Percentiles rank a stretch among this genome's conserved stretches.
phyloP scores from a whole-genome alignment of 2,329 filamentous ascomycete genomes.

The Clarireedia monteithiana region DNA sequence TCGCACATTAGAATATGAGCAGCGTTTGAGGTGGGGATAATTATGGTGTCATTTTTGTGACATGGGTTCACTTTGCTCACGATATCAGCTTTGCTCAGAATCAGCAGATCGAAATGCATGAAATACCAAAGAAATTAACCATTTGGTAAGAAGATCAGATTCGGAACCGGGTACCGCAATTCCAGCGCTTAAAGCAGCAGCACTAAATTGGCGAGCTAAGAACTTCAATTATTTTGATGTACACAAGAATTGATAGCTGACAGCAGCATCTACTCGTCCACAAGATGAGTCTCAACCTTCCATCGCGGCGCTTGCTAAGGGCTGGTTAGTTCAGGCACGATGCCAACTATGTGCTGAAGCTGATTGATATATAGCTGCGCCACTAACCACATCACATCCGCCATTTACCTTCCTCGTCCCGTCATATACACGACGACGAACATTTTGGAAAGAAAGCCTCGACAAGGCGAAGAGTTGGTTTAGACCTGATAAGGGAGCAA shows the following conservation, averaged over 20 bases:
- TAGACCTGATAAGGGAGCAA: constrained; percentile 10
- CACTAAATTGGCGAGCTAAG: constrained; percentile 7
- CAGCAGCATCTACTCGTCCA: constrained; percentile 10
- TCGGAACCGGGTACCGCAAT: background rate
- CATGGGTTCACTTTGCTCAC: background rate
- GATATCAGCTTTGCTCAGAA: background rate
- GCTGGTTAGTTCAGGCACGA: constrained; percentile 42
- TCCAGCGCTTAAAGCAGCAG: constrained; percentile 6
- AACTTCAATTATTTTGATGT: constrained; percentile 11
- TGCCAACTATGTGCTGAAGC: constrained; percentile 8
- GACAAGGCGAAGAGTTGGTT: background rate
- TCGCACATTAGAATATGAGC: background rate
- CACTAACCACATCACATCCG: constrained; percentile 31
- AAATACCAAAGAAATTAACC: background rate
- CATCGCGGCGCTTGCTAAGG: constrained; percentile 51
- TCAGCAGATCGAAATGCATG: background rate
- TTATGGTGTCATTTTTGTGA: background rate
- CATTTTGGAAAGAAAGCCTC: constrained; percentile 6
- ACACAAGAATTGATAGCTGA: background rate
- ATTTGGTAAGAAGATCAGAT: background rate
- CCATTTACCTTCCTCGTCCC: constrained; percentile 30
- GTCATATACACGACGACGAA: constrained; percentile 22
- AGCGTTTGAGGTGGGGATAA: background rate
- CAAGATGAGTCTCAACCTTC: constrained; percentile 57
- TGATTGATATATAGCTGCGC: constrained; percentile 21